Percentiles rank a stretch among this genome's conserved stretches.
Evolutionary conservation across 73 alveolate genomes (phyloP).

Genomic region (Paramecium primaurelia): DNA sequence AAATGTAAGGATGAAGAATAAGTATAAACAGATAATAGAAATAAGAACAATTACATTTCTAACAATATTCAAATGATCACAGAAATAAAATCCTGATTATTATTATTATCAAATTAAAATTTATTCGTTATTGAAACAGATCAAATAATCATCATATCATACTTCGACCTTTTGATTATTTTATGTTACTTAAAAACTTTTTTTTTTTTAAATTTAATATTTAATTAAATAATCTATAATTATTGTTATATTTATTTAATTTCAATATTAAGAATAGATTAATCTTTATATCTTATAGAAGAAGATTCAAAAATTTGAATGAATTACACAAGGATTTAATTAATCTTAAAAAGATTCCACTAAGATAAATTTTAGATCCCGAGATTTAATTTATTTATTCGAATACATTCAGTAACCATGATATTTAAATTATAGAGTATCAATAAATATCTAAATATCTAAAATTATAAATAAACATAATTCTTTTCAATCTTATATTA

Average conservation of each 20-base stretch:
- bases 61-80: not conserved
- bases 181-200: not conserved
- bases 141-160: not conserved
- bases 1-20: not conserved
- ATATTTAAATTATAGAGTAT: too few species aligned
- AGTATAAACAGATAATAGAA: not conserved
- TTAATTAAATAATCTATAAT: not conserved
- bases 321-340: not conserved
- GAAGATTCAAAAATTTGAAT: not conserved
- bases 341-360: not conserved
- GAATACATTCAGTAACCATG: too few species aligned
- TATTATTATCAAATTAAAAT: not conserved
- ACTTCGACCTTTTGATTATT: not conserved
- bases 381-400: not conserved
- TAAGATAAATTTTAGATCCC: not conserved
- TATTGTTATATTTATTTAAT: not conserved
- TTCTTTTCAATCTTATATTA: slow-evolving; percentile 10
- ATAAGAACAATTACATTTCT: not conserved
- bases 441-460: too few species aligned
- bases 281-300: not conserved
- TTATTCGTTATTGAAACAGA: not conserved
- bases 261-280: not conserved
- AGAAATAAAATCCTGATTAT: not conserved
- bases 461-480: too few species aligned
- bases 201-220: too few species aligned